Evolutionary conservation across 148 eudicot genomes (phyloP).

Genomic region (Dianthus caryophyllus): DNA sequence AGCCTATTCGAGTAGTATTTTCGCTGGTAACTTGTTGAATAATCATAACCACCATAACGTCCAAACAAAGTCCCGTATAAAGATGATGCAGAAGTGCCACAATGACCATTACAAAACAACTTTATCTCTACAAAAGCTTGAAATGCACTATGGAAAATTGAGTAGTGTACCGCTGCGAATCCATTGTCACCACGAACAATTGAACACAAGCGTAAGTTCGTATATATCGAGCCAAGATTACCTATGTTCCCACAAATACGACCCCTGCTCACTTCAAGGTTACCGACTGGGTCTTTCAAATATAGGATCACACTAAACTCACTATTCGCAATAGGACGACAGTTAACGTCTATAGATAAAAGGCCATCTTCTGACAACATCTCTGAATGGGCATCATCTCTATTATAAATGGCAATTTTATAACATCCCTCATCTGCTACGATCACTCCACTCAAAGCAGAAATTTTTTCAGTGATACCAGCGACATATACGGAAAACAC

Average conservation of each 20-base stretch:
- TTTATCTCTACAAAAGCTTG: background rate
- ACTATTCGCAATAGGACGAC: background rate
- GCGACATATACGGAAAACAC: background rate
- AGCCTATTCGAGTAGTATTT: constrained; percentile 1
- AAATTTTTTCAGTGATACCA: background rate
- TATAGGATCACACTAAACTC: background rate
- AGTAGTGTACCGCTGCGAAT: constrained; percentile 1
- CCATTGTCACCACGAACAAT: constrained; percentile 7
- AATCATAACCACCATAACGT: background rate
- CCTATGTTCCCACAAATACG: background rate
- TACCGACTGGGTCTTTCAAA: background rate
- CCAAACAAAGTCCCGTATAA: constrained; percentile 1
- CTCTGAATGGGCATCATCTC: constrained; percentile 2
- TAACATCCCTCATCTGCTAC: background rate
- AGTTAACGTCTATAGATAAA: background rate
- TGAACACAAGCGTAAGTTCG: background rate
- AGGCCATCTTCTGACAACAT: background rate
- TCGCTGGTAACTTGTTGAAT: background rate
- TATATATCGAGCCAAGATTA: background rate
- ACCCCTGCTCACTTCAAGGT: constrained; percentile 10
- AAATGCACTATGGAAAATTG: background rate
- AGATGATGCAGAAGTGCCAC: background rate
- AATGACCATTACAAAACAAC: background rate
- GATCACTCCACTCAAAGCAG: background rate
- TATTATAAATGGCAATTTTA: background rate